phyloP scores from a whole-genome alignment of 352 stramenopile genomes.

The Blastocystis hominis region DNA sequence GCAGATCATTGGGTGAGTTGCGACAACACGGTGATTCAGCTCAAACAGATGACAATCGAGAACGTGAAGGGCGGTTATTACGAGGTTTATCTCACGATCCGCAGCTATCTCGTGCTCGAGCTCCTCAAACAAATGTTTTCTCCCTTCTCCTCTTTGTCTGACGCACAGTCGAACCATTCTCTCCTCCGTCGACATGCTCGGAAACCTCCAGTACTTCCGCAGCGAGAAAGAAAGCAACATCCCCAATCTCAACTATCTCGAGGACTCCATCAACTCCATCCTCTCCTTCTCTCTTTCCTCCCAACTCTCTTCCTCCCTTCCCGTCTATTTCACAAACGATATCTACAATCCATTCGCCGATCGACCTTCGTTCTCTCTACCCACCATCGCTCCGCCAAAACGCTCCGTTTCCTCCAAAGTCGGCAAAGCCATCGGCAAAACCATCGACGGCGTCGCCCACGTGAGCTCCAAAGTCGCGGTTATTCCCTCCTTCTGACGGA shows the following conservation, averaged over 20 bases:
- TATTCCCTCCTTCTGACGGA: background rate
- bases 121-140: conserved; percentile 26
- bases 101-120: conserved; percentile 30
- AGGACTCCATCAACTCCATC: background rate
- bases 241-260: conserved; percentile 48
- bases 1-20: background rate
- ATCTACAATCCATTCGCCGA: background rate
- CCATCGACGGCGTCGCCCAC: conserved; percentile 21
- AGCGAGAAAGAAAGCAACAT: conserved; percentile 17
- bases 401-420: background rate
- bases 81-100: background rate
- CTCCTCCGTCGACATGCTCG: conserved; percentile 24
- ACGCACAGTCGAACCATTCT: background rate
- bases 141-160: background rate
- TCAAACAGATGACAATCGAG: background rate
- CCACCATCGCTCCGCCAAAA: background rate
- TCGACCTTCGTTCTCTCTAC: background rate
- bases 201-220: conserved; percentile 41
- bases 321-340: background rate
- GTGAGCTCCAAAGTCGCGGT: background rate
- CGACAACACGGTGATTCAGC: conserved; percentile 16
- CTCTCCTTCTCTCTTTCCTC: background rate
- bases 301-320: background rate
- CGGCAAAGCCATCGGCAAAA: background rate
- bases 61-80: conserved; percentile 24